Base-by-base conservation (phyloP, 148 eudicot genomes). In the Vaccinium darrowii region DNA sequence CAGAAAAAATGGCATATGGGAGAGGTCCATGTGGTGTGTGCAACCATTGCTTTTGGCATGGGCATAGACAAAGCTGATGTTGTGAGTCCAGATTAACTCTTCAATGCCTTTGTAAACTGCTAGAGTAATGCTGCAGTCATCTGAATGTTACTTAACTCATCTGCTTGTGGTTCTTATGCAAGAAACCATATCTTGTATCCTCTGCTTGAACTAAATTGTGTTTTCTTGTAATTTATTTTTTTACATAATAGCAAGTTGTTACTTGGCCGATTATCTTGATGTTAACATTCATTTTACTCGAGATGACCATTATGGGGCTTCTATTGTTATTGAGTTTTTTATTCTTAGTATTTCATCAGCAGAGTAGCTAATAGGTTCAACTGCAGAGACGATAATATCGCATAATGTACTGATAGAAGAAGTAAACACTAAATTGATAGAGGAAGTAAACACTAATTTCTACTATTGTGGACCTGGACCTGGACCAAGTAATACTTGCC, bases 41-140 rank as follows among this genome's bases (percentile, higher is more conserved):
- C 99, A 85, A 97, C 99, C 16, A 95, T 97, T 82, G 99, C 99
- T 84, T 97, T 97, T 82, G 99, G 99, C 76, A 97, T 97, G 99
- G 99, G 99, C 83, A 97, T 97, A 51, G 98, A 97, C 90, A 97
- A 97, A 88, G 90, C 98, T 84, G 98, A 97, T 84, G 99, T 97
- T 86, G 99, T 97, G 84, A 95, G 99, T 91, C 57, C 65, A 69
- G 19, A 77, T 58, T 72, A 73, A 82, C 82, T 87, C 52, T 87
- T 62, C 84, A 47, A 1, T 88, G 83, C 47, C 27, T 77, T 56
- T 76, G 57, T 50, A 27, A 67, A 82, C 51, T 82, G 77, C 77
- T 82, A 25, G n/a, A 80, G 51, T 30, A 80, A 80, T 80, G 39
- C 81, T 54, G 19, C 25, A 27, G 62, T 50, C 43, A 69, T 51